Evolutionary conservation across 371 early-diverging fungal genomes (phyloP).

Genomic region (Circinella umbellata): DNA sequence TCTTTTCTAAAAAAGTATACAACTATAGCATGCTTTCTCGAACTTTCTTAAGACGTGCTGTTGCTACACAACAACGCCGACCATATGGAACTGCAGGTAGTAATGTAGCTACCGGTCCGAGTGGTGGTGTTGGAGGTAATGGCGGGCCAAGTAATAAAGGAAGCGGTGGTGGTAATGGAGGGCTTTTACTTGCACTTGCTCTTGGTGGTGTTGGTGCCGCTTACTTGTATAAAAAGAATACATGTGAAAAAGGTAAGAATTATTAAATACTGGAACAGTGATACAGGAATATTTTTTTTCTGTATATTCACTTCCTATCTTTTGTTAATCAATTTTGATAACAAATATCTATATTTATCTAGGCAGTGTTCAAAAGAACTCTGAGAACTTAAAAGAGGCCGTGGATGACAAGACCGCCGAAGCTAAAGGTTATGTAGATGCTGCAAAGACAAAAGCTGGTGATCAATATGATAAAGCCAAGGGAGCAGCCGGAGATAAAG

Average conservation of each 20-base stretch:
- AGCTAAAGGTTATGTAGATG: conserved; percentile 6
- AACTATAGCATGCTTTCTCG: not conserved
- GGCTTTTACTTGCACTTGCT: conserved; percentile 10
- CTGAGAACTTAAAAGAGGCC: conserved; percentile 4
- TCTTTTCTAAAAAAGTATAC: not conserved
- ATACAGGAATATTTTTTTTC: too few species aligned
- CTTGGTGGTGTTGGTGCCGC: conserved; percentile 7
- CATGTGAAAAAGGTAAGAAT: not conserved
- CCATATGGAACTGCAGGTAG: not conserved
- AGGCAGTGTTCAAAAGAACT: not conserved
- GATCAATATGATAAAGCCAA: conserved; percentile 11
- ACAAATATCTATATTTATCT: not conserved
- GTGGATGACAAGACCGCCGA: conserved; percentile 5
- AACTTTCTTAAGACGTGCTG: not conserved
- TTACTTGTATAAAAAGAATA: conserved; percentile 15
- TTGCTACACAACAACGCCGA: conserved; percentile 6
- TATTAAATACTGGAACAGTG: too few species aligned
- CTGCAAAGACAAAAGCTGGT: too few species aligned
- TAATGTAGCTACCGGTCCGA: not conserved
- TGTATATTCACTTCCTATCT: too few species aligned
- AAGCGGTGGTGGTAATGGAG: conserved; percentile 9
- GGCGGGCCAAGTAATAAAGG: not conserved
- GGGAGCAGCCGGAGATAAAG: not conserved
- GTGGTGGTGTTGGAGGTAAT: not conserved
- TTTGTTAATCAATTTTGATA: too few species aligned